Conservation (phyloP, 2,329 filamentous ascomycete genomes). For the Apiospora aurea region DNA sequence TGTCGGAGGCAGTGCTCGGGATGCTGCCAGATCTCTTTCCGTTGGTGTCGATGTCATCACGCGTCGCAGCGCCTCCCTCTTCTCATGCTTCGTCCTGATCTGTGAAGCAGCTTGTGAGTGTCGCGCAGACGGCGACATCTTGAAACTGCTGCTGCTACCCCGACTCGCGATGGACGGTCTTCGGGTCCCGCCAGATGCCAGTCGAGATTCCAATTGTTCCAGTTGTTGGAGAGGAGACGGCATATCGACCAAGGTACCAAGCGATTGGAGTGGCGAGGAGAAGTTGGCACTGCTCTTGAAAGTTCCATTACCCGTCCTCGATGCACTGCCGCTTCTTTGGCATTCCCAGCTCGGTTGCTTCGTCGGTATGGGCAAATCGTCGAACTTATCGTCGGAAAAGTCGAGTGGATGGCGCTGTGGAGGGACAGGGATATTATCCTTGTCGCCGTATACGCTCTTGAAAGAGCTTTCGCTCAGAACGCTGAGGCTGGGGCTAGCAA, state of each 20-base stretch:
- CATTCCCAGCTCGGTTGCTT: conserved; percentile 31
- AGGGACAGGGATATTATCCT: conserved; percentile 28
- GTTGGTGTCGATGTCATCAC: conserved; percentile 57
- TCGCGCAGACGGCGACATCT: conserved; percentile 29
- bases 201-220: conserved; percentile 50
- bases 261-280: conserved; percentile 50
- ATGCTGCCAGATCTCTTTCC: conserved; percentile 48
- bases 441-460: conserved; percentile 66
- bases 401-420: conserved; percentile 30
- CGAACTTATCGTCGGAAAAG: conserved; percentile 35
- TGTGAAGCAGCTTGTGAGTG: conserved; percentile 21
- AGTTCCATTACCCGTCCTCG: conserved; percentile 38
- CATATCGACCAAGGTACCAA: conserved; percentile 54
- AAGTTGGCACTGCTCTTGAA: conserved; percentile 42
- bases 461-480: conserved; percentile 74
- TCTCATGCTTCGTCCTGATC: conserved; percentile 51
- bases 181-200: conserved; percentile 30
- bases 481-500: conserved; percentile 67
- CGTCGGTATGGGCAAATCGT: conserved; percentile 34
- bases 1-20: conserved; percentile 60
- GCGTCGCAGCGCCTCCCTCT: conserved; percentile 54
- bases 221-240: conserved; percentile 59
- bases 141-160: conserved; percentile 19
- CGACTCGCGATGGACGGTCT: conserved; percentile 28
- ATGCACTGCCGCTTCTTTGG: conserved; percentile 32